Percentiles rank a stretch among this genome's conserved stretches.
These are phyloP conservation scores for Hyphodiscus hymeniophilus DNA, from an alignment of 495 filamentous ascomycete genomes.

Conservation along the genomic window DNA sequence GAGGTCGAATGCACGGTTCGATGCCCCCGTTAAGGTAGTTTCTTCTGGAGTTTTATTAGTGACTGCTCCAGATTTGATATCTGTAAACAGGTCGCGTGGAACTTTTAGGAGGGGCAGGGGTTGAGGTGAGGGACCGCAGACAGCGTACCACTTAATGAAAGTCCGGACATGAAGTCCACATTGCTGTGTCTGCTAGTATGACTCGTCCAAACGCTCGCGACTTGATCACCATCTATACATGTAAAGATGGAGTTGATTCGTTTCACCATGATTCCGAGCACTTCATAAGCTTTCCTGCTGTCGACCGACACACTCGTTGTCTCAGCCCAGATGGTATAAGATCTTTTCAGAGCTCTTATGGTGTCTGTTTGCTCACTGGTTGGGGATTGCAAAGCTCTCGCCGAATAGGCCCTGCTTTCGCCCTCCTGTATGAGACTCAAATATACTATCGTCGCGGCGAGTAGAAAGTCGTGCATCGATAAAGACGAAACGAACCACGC, in stretches of 20 bases:
- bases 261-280: slow-evolving; percentile 31
- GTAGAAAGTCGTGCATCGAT: slow-evolving; percentile 38
- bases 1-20: not conserved
- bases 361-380: slow-evolving; percentile 11
- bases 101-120: too few species aligned
- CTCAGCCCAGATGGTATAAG: slow-evolving; percentile 31
- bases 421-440: slow-evolving; percentile 30
- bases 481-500: slow-evolving; percentile 37
- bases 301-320: slow-evolving; percentile 23
- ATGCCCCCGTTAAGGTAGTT: not conserved
- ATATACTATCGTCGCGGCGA: slow-evolving; percentile 39
- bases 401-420: slow-evolving; percentile 5
- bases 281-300: slow-evolving; percentile 29
- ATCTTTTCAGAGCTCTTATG: slow-evolving; percentile 29
- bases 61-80: too few species aligned
- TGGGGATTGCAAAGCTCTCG: not conserved
- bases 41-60: not conserved
- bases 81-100: too few species aligned
- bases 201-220: not conserved
- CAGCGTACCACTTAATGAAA: slow-evolving; percentile 18
- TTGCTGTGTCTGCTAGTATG: slow-evolving; percentile 18
- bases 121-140: too few species aligned
- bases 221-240: not conserved
- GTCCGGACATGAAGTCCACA: slow-evolving; percentile 13
- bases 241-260: slow-evolving; percentile 16